A percentile compares a stretch with the other conserved stretches of the same genome.
phyloP scores from a whole-genome alignment of 306 rosid species.

The Lathyrus oleraceus region DNA sequence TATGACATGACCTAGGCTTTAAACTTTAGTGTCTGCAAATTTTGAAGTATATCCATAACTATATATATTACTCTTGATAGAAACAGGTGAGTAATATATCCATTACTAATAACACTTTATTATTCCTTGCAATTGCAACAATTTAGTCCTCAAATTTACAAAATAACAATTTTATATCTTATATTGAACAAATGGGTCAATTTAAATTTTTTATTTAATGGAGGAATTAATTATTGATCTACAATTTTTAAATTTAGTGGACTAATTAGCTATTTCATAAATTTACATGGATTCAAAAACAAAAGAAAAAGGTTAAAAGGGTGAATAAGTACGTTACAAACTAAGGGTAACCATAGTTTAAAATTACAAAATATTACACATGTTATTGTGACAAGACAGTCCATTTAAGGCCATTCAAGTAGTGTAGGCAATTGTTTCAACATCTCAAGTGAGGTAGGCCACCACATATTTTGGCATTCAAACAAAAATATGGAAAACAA shows the following conservation, averaged over 20 bases:
- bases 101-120: background rate
- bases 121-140: background rate
- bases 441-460: constrained; percentile 53
- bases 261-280: background rate
- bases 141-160: background rate
- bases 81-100: background rate
- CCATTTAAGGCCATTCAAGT: constrained; percentile 33
- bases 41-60: constrained; percentile 9
- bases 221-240: too few species aligned
- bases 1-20: constrained; percentile 19
- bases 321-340: background rate
- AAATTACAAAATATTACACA: constrained; percentile 35
- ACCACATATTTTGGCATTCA: constrained; percentile 39
- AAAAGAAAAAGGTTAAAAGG: background rate
- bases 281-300: background rate
- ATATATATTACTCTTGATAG: constrained; percentile 16
- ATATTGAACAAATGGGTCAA: background rate
- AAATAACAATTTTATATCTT: background rate
- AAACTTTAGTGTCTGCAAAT: background rate
- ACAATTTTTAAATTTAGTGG: background rate
- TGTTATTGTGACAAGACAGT: constrained; percentile 42
- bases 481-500: constrained; percentile 34
- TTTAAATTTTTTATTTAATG: too few species aligned
- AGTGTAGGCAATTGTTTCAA: constrained; percentile 39
- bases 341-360: constrained; percentile 11